Conservation (phyloP, 176 grass and related monocot genomes). For the Tillandsia leiboldiana region DNA sequence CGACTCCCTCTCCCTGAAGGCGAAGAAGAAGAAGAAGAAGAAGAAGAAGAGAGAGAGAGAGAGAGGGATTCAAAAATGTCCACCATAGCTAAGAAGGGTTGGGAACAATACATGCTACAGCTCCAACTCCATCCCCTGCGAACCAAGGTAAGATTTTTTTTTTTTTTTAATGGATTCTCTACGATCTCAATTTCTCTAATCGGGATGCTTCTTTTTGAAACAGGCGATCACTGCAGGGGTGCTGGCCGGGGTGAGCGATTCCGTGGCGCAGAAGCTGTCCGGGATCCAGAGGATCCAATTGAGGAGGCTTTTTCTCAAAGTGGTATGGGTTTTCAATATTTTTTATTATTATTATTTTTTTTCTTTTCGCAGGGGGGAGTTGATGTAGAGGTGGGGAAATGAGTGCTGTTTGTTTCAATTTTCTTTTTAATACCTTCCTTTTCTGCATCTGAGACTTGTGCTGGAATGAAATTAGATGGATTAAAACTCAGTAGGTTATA, state of each 20-base stretch:
- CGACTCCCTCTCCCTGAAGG: neutral
- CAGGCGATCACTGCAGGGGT: constrained; percentile 82
- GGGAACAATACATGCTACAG: constrained; percentile 73
- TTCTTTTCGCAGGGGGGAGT: neutral
- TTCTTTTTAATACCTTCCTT: no score
- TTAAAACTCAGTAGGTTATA: no score
- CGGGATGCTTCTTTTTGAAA: neutral
- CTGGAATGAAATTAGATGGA: no score
- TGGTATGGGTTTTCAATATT: constrained; percentile 27
- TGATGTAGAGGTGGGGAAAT: neutral
- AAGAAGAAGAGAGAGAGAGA: neutral
- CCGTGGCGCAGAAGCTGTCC: constrained; percentile 86
- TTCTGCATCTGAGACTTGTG: no score
- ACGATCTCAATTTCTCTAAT: neutral
- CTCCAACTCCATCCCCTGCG: constrained; percentile 76
- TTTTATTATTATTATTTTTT: neutral
- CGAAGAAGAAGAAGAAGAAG: neutral
- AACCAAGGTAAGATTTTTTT: constrained; percentile 45
- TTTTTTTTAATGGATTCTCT: neutral
- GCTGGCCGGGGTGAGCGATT: constrained; percentile 84
- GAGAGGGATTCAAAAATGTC: constrained; percentile 18
- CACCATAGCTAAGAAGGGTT: constrained; percentile 39
- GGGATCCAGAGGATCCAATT: constrained; percentile 60
- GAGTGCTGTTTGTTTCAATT: neutral
- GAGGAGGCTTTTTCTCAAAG: constrained; percentile 78